These are phyloP conservation scores for Microthyrium microscopicum DNA, from an alignment of 2,329 filamentous ascomycete genomes.

Conservation along the genomic window DNA sequence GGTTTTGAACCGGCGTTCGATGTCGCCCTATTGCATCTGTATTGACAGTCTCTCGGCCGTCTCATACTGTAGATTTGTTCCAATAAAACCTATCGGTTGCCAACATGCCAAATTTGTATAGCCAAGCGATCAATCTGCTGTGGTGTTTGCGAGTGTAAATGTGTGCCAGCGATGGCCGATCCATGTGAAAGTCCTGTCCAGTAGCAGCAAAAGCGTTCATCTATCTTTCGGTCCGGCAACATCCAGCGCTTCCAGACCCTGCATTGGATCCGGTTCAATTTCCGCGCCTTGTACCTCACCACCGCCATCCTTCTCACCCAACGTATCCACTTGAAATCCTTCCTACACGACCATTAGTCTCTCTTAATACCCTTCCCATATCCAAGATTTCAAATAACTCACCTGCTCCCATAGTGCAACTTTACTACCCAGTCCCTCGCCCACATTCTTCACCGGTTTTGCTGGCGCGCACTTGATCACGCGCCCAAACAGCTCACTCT, in stretches of 20 bases:
- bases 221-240: constrained; percentile 78
- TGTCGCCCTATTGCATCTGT: no score
- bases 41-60: no score
- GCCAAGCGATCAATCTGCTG: no score
- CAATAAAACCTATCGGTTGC: no score
- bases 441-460: constrained; percentile 77
- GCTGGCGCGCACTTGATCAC: constrained; percentile 85
- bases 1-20: no score
- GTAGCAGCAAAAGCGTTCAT: constrained; percentile 30
- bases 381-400: constrained; percentile 18
- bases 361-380: no score
- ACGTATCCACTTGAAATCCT: constrained; percentile 79
- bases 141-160: no score
- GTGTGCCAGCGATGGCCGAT: no score
- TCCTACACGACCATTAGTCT: constrained; percentile 42
- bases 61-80: no score
- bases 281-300: constrained; percentile 39
- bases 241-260: constrained; percentile 81
- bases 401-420: constrained; percentile 97
- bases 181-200: no score
- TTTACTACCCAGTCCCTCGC: constrained; percentile 79
- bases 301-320: constrained; percentile 59
- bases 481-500: constrained; percentile 82
- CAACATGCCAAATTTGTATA: no score
- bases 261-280: constrained; percentile 60